Base-by-base conservation (phyloP, 257 asterid species). In the Eustoma russellianum region DNA sequence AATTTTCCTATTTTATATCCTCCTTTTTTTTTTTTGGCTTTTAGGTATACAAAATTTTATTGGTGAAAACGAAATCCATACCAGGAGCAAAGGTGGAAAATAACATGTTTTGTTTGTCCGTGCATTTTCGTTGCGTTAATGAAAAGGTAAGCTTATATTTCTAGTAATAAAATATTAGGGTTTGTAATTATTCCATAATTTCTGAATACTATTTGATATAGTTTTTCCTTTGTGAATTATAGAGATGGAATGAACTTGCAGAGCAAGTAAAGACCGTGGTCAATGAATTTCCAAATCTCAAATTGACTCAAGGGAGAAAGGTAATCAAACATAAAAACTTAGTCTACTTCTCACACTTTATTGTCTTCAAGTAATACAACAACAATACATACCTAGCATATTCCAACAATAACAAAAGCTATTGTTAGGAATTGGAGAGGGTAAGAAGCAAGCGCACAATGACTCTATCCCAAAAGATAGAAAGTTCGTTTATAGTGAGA, bases 111-210 rank as follows among this genome's bases (percentile, higher is more conserved):
- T 87, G 94, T 45, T 56, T 83, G 43, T 87, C 96, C 10, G 94
- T 87, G 14, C 96, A 87, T 74, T 87, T 73, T 56, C 94, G 96
- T 28, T 73, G 92, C 14, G 96, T 87, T 0, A 86, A 79, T 15
- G 94, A 83, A 60, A 72, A 76, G 72, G 96, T 86, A 54, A 2
- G 9, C 9, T 35, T 35, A 7, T 38, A 38, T 2, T 38, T 38
- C 1, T 24, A 11, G 12, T 38, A 38, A 3, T 35, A 35, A 6
- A 35, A 35, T 35, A 5, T 6, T 5, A 35, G 41, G 9, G 5
- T 35, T 35, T 35, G 41, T 7, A 7, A 5, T 38, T 11, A 7
- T 38, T 38, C 2, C 48, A 49, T 33, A 7, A 13, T 40, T 5
- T 11, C 6, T 10, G 15, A 54, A 40, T 24, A 19, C 16, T 9